A percentile compares a stretch with the other conserved stretches of the same genome.
Evolutionary conservation across 306 rosid species (phyloP).

Genomic region (Vigna reflexopilosa): DNA sequence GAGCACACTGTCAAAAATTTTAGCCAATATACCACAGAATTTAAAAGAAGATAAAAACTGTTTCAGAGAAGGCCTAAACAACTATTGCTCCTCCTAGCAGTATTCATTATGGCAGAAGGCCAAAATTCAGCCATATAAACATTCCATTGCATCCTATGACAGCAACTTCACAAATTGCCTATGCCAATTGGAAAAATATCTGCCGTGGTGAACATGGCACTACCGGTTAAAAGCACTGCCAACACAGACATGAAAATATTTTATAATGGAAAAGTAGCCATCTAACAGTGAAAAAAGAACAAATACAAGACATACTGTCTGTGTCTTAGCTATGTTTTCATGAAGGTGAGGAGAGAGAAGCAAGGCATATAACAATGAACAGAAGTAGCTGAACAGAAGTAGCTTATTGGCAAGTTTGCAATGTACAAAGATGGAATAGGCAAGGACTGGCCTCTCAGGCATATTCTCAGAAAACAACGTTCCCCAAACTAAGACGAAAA

Average conservation of each 20-base stretch:
- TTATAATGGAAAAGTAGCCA: not conserved
- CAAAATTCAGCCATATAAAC: too few species aligned
- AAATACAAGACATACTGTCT: not conserved
- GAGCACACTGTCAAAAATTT: not conserved
- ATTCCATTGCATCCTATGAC: too few species aligned
- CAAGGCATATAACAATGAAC: slow-evolving; percentile 4
- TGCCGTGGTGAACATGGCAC: too few species aligned
- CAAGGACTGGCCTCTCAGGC: not conserved
- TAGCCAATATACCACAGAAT: slow-evolving; percentile 1
- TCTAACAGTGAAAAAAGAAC: not conserved
- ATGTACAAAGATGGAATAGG: not conserved
- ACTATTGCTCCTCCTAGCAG: not conserved
- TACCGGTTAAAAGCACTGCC: too few species aligned
- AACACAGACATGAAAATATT: not conserved
- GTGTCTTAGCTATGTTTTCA: not conserved
- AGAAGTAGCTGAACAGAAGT: too few species aligned
- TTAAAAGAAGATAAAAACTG: slow-evolving; percentile 1
- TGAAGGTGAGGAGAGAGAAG: not conserved
- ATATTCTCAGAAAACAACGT: not conserved
- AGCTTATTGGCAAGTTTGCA: not conserved
- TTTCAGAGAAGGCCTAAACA: not conserved
- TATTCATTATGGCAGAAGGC: not conserved
- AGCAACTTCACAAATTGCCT: too few species aligned
- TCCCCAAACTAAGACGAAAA: slow-evolving; percentile 7
- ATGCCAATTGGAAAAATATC: too few species aligned